Percentiles rank a stretch among this genome's conserved stretches.
phyloP scores from a whole-genome alignment of 2,329 filamentous ascomycete genomes.

The Chalaropsis ovoidea region DNA sequence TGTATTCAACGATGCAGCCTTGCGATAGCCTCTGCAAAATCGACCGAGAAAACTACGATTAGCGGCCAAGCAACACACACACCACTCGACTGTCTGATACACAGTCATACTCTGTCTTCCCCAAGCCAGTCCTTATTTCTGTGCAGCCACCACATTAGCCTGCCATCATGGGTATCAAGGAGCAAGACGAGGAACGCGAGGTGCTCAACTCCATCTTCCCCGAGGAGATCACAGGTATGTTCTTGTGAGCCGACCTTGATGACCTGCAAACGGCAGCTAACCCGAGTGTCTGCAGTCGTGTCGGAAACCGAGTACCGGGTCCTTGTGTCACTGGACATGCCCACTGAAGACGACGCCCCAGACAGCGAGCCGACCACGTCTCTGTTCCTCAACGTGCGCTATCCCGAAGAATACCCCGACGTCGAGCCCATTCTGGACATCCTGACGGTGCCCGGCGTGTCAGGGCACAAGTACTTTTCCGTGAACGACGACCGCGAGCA shows the following conservation, averaged over 20 bases:
- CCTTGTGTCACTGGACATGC: constrained; percentile 71
- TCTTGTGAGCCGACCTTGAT: neutral
- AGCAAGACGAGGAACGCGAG: constrained; percentile 91
- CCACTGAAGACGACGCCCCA: constrained; percentile 52
- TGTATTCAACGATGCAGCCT: neutral
- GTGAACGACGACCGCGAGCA: constrained; percentile 67
- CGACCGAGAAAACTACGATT: neutral
- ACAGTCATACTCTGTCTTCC: neutral
- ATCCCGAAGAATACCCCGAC: constrained; percentile 86
- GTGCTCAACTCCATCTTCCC: constrained; percentile 97
- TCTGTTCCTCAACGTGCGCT: constrained; percentile 66
- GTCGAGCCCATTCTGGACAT: constrained; percentile 75
- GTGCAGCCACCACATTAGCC: neutral
- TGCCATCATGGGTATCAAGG: constrained; percentile 57
- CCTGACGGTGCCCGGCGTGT: constrained; percentile 57
- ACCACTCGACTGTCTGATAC: neutral
- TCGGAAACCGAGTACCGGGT: constrained; percentile 84
- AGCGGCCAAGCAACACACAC: neutral
- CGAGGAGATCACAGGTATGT: constrained; percentile 81
- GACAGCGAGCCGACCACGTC: constrained; percentile 55
- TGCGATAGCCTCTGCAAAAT: neutral
- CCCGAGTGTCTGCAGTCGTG: constrained; percentile 51
- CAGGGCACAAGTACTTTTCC: constrained; percentile 62
- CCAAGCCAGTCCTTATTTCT: neutral
- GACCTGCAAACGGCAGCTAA: neutral